Evolutionary conservation across 805 yeast genomes (phyloP).

Genomic region (Saccharomyces cerevisiae): DNA sequence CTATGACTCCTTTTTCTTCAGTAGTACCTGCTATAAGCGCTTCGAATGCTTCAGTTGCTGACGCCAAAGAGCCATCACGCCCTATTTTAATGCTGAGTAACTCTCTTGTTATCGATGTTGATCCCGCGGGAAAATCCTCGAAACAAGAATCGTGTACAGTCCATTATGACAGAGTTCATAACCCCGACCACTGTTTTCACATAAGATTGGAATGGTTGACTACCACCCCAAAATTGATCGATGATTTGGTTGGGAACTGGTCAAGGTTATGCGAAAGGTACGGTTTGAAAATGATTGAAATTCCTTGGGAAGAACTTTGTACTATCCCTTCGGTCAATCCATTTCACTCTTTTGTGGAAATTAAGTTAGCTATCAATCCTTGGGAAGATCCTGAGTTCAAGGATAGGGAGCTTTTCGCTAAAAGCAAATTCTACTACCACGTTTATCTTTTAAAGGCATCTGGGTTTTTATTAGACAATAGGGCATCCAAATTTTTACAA

Average conservation of each 20-base stretch:
- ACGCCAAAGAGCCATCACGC: constrained; percentile 6
- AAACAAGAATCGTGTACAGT: constrained; percentile 72
- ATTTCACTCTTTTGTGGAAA: constrained; percentile 75
- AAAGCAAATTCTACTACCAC: constrained; percentile 68
- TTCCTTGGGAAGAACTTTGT: constrained; percentile 84
- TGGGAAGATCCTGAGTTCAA: constrained; percentile 54
- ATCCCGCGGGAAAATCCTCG: constrained; percentile 60
- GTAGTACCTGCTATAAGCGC: constrained; percentile 9
- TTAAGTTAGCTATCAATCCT: constrained; percentile 61
- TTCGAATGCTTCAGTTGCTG: constrained; percentile 3
- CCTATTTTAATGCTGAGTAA: constrained; percentile 53
- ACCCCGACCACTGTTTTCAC: constrained; percentile 92
- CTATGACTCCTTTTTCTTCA: constrained; percentile 3
- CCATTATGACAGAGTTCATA: constrained; percentile 86
- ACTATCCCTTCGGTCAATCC: constrained; percentile 72
- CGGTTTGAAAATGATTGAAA: constrained; percentile 74
- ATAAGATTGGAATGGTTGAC: constrained; percentile 88
- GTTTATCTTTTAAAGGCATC: constrained; percentile 57
- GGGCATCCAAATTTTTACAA: constrained; percentile 59
- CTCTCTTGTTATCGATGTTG: constrained; percentile 62
- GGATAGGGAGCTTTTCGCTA: constrained; percentile 34
- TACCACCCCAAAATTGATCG: constrained; percentile 77
- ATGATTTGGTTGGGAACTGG: constrained; percentile 70
- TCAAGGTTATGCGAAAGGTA: constrained; percentile 76
- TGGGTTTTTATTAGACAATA: constrained; percentile 75